Conservation (phyloP, 2,329 filamentous ascomycete species). For the Metarhizium guizhouense region DNA sequence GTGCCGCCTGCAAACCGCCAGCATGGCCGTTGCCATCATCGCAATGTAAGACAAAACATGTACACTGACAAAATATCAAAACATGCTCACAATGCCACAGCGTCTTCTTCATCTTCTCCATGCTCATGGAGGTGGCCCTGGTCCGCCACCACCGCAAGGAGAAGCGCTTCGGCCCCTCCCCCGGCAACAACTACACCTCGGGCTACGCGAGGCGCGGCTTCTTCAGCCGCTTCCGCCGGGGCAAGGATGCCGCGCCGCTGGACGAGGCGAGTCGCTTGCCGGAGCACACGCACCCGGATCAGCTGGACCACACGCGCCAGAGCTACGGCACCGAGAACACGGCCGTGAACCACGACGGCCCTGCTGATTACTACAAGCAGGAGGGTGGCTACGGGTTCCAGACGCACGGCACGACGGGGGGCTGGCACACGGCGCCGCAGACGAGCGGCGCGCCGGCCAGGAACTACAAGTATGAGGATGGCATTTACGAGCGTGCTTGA, state of each 20-base stretch:
- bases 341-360: conserved; percentile 21
- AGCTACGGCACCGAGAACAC: conserved; percentile 32
- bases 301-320: conserved; percentile 30
- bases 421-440: conserved; percentile 2
- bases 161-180: conserved; percentile 55
- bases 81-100: conserved; percentile 24
- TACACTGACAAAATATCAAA: too few relatives aligned
- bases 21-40: conserved; percentile 69
- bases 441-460: conserved; percentile 9
- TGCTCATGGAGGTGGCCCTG: conserved; percentile 58
- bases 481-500: conserved; percentile 23
- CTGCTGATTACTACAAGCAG: conserved; percentile 17
- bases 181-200: conserved; percentile 49
- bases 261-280: conserved; percentile 26
- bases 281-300: conserved; percentile 29
- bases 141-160: conserved; percentile 64
- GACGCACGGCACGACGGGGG: background rate
- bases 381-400: conserved; percentile 17
- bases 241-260: conserved; percentile 12
- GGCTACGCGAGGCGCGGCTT: conserved; percentile 29
- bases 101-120: conserved; percentile 67
- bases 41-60: conserved; percentile 49
- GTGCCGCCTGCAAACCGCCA: conserved; percentile 69
- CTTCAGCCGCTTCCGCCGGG: conserved; percentile 24
- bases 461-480: conserved; percentile 28